These are phyloP conservation scores for Murraya koenigii DNA, from an alignment of 345 rosid genomes.

Conservation along the genomic window DNA sequence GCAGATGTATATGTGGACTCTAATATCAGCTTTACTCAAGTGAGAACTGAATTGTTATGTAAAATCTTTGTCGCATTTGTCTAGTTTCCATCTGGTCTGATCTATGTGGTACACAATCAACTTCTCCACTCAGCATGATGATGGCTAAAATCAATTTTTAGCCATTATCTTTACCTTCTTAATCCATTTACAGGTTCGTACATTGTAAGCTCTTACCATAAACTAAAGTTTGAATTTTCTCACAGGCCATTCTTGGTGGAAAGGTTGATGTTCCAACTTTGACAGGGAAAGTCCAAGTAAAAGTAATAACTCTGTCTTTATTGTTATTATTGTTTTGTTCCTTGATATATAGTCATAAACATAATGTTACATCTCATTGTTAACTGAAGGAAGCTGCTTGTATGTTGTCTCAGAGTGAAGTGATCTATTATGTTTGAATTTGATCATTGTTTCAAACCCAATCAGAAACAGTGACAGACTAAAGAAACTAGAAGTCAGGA, in stretches of 20 bases:
- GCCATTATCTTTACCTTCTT: not conserved
- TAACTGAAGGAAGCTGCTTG: not conserved
- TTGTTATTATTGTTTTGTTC: not conserved
- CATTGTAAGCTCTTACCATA: not conserved
- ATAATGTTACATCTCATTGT: not conserved
- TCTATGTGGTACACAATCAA: not conserved
- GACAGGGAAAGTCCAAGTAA: slow-evolving; percentile 56
- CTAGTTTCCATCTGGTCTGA: slow-evolving; percentile 2
- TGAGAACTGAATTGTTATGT: slow-evolving; percentile 35
- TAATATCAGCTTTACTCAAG: slow-evolving; percentile 84
- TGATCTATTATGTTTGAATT: not conserved
- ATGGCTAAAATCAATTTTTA: not conserved
- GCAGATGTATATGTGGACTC: slow-evolving; percentile 83
- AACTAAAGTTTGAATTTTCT: slow-evolving; percentile 19
- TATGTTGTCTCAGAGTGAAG: not conserved
- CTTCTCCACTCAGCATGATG: not conserved
- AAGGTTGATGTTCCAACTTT: slow-evolving; percentile 81
- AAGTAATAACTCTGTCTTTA: slow-evolving; percentile 41
- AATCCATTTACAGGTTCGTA: not conserved
- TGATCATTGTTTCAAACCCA: not conserved
- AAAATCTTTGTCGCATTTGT: slow-evolving; percentile 9
- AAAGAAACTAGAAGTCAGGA: not conserved
- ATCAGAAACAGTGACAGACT: not conserved
- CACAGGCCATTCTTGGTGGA: slow-evolving; percentile 92
- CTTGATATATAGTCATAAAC: not conserved